Evolutionary conservation across 2,329 filamentous ascomycete species (phyloP).

Genomic region (Emergomyces pasteurianus): DNA sequence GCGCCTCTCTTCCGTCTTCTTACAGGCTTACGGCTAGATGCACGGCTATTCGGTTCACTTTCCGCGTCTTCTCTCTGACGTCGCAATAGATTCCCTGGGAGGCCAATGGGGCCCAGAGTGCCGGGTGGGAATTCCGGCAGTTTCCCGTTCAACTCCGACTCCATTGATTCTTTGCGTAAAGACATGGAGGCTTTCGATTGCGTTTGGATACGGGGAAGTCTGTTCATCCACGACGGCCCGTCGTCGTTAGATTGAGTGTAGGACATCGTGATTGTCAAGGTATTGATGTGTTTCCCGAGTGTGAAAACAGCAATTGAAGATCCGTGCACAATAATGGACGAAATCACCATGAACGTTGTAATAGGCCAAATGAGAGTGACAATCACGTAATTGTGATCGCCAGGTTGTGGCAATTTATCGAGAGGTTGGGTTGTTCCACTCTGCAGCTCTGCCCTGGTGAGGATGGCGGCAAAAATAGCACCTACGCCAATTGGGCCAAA

Average conservation of each 20-base stretch:
- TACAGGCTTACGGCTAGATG: constrained; percentile 38
- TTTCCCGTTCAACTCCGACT: constrained; percentile 47
- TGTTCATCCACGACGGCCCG: constrained; percentile 87
- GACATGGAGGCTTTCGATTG: constrained; percentile 73
- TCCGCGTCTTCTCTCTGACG: constrained; percentile 62
- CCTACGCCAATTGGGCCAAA: constrained; percentile 97
- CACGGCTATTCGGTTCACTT: constrained; percentile 44
- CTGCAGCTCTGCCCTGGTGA: constrained; percentile 86
- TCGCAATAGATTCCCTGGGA: constrained; percentile 66
- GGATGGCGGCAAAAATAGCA: constrained; percentile 86
- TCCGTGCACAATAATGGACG: constrained; percentile 89
- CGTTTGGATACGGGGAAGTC: constrained; percentile 71
- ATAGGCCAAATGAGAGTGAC: constrained; percentile 92
- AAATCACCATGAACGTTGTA: constrained; percentile 82
- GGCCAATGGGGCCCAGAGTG: constrained; percentile 56
- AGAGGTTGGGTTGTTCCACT: constrained; percentile 63
- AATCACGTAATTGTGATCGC: constrained; percentile 54
- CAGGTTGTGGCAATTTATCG: constrained; percentile 41
- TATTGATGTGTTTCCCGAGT: constrained; percentile 95
- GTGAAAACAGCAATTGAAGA: constrained; percentile 98
- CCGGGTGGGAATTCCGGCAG: constrained; percentile 53
- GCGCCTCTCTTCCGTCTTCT: constrained; percentile 55
- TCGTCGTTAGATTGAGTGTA: constrained; percentile 87
- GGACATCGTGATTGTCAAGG: constrained; percentile 84
- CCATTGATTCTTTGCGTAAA: constrained; percentile 50